A percentile compares a stretch with the other conserved stretches of the same genome.
Conservation (phyloP, 2,329 filamentous ascomycete species). For the Aaosphaeria arxii region DNA sequence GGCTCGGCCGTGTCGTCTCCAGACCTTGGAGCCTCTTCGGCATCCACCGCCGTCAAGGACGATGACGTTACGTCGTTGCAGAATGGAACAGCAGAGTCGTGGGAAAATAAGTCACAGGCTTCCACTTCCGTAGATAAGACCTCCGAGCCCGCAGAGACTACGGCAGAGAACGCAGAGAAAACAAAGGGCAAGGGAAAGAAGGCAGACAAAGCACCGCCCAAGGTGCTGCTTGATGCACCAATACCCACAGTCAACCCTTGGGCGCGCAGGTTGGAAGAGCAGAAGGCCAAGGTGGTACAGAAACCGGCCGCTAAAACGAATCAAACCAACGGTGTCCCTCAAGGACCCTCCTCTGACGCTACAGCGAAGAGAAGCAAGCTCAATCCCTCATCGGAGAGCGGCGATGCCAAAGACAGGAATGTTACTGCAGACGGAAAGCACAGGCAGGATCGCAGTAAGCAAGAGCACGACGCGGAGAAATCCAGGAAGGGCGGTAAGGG, state of each 20-base stretch:
- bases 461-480: slow-evolving; percentile 23
- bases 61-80: slow-evolving; percentile 60
- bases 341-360: slow-evolving; percentile 7
- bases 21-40: slow-evolving; percentile 53
- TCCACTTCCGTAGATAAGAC: slow-evolving; percentile 64
- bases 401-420: slow-evolving; percentile 17
- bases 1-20: slow-evolving; percentile 47
- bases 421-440: too few relatives aligned
- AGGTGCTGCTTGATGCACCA: slow-evolving; percentile 66
- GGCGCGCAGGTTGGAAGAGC: slow-evolving; percentile 24
- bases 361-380: slow-evolving; percentile 28
- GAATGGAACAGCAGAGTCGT: slow-evolving; percentile 64
- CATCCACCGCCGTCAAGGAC: slow-evolving; percentile 55
- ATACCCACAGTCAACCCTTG: slow-evolving; percentile 47
- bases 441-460: slow-evolving; percentile 21
- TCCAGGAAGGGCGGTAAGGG: slow-evolving; percentile 24
- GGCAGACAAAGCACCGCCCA: slow-evolving; percentile 75
- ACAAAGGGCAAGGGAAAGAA: slow-evolving; percentile 60
- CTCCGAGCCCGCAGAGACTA: slow-evolving; percentile 47
- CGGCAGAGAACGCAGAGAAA: slow-evolving; percentile 55
- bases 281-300: slow-evolving; percentile 37
- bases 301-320: slow-evolving; percentile 7
- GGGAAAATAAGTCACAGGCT: slow-evolving; percentile 64
- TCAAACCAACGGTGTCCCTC: slow-evolving; percentile 14
- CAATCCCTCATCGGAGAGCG: slow-evolving; percentile 15